Evolutionary conservation across 2,329 filamentous ascomycete genomes (phyloP).

Genomic region (Rasamsonia emersonii): DNA sequence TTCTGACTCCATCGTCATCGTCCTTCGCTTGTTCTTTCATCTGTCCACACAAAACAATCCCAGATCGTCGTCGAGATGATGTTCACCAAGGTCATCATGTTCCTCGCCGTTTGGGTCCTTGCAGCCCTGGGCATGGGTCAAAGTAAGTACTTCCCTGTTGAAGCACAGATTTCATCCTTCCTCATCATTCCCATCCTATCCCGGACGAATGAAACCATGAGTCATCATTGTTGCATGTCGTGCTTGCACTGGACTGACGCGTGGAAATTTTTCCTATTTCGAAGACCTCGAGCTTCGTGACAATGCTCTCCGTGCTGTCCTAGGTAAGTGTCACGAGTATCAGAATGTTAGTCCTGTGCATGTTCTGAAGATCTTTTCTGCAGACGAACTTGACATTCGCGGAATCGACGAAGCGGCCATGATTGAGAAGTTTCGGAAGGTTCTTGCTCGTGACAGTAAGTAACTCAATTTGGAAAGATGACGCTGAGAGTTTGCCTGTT

Average conservation of each 20-base stretch:
- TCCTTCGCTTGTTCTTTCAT: slow-evolving; percentile 6
- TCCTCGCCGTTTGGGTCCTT: slow-evolving; percentile 15
- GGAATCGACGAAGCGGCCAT: slow-evolving; percentile 1
- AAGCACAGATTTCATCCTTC: background rate
- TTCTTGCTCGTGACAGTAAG: slow-evolving; percentile 8
- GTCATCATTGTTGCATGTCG: background rate
- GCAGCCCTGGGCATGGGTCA: slow-evolving; percentile 9
- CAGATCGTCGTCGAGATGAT: too few relatives aligned
- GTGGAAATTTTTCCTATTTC: too few relatives aligned
- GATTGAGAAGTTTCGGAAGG: background rate
- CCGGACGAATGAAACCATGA: background rate
- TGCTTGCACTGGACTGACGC: too few relatives aligned
- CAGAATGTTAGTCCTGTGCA: too few relatives aligned
- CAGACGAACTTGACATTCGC: background rate
- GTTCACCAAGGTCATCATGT: slow-evolving; percentile 11
- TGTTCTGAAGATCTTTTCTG: background rate
- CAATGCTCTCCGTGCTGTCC: too few relatives aligned
- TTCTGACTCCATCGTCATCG: slow-evolving; percentile 2
- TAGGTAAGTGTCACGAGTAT: too few relatives aligned
- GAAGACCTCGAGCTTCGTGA: too few relatives aligned
- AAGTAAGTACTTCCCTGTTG: slow-evolving; percentile 13
- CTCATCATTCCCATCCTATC: slow-evolving; percentile 2
- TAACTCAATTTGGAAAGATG: background rate
- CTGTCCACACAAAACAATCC: slow-evolving; percentile 5
- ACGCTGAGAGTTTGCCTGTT: background rate